phyloP scores from a whole-genome alignment of 257 asterid genomes.

The Nicotiana tomentosiformis region DNA sequence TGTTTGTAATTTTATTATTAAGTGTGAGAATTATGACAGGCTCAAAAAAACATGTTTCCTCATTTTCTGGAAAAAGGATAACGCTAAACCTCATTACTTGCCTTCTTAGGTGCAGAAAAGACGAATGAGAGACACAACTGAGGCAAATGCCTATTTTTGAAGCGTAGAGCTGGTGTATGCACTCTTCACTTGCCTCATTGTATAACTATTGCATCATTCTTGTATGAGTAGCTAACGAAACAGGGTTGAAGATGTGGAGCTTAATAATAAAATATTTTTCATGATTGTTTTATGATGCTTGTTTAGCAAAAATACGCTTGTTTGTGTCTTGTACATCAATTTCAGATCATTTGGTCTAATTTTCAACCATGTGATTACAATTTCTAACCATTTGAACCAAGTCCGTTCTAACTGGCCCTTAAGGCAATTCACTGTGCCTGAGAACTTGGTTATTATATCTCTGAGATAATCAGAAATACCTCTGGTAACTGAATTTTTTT shows the following conservation, averaged over 20 bases:
- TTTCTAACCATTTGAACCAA: background rate
- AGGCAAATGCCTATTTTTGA: background rate
- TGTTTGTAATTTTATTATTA: background rate
- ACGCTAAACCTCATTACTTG: background rate
- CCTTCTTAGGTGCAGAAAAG: background rate
- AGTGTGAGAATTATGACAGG: background rate
- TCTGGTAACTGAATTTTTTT: background rate
- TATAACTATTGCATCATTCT: background rate
- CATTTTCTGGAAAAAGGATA: no score
- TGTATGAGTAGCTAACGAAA: background rate
- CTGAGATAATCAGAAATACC: background rate
- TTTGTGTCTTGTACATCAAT: background rate
- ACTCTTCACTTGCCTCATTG: background rate
- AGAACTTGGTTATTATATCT: background rate
- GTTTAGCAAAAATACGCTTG: background rate
- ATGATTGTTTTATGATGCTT: background rate
- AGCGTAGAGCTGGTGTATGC: background rate
- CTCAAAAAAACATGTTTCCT: background rate
- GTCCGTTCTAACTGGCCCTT: background rate
- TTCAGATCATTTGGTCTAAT: background rate
- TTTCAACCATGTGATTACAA: background rate
- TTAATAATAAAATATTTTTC: background rate
- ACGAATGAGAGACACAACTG: background rate
- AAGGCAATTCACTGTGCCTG: background rate
- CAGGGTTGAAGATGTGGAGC: background rate